phyloP scores from a whole-genome alignment of 148 eudicot genomes.

The Cornus florida region DNA sequence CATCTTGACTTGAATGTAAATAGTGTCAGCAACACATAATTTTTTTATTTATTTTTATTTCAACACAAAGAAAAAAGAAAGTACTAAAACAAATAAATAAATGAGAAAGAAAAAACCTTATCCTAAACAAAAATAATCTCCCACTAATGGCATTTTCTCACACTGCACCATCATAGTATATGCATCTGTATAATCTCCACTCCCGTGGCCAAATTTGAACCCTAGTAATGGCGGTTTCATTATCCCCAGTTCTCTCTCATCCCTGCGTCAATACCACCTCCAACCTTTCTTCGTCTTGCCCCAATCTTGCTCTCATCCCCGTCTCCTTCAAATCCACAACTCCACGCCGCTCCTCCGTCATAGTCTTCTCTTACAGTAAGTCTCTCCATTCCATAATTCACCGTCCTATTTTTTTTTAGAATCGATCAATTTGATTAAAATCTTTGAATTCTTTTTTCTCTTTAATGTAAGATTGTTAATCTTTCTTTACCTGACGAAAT shows the following conservation, averaged over 20 bases:
- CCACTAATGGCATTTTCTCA: background rate
- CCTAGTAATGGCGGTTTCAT: constrained; percentile 31
- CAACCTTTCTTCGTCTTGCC: background rate
- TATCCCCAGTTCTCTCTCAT: constrained; percentile 30
- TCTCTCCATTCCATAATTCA: background rate
- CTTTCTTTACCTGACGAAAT: background rate
- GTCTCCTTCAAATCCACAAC: constrained; percentile 12
- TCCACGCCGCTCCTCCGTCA: constrained; percentile 26
- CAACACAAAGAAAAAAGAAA: no score
- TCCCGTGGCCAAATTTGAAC: background rate
- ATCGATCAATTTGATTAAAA: background rate
- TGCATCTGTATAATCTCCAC: background rate
- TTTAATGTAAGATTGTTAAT: background rate
- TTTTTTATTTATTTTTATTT: no score
- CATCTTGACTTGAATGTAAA: no score
- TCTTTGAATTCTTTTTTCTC: background rate
- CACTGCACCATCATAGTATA: background rate
- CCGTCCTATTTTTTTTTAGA: no score
- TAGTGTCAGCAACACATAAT: no score
- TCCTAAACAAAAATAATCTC: background rate
- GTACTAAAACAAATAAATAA: no score
- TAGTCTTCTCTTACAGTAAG: constrained; percentile 43
- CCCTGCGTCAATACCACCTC: constrained; percentile 9
- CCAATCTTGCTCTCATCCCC: constrained; percentile 8
- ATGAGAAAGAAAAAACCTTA: background rate